Base-by-base conservation (phyloP, 805 yeast species). In the Vanderwaltozyma tropicalis region DNA sequence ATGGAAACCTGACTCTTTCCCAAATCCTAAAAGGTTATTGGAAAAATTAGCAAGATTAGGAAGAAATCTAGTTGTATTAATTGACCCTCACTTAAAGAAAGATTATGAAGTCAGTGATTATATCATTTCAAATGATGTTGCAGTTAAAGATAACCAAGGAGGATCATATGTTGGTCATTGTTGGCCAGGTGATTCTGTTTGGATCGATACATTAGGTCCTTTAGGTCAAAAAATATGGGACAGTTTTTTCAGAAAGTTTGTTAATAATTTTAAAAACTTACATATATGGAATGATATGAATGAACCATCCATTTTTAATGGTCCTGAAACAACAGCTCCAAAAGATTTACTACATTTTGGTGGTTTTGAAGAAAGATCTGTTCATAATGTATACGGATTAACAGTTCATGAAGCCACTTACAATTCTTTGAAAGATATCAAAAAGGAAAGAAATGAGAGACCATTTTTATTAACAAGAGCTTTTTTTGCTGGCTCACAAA, bases 231-330 rank as follows among this genome's bases (percentile, higher is more conserved):
- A 56, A 5, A 68, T 70, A 41, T 88, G 96, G 96, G 63, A 62
- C 34, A 42, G 59, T 2, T 68, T 74, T 34, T 76, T 72, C 50
- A 55, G 53, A 18, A 66, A 68, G 40, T 76, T 78, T 9, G 22
- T 41, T 11, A 52, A 59, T 2, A 66, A 71, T 37, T 71, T 80
- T 9, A 64, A 71, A 12, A 92, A 92, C 52, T 59, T 86, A 33
- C 80, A 80, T 51, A 64, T 92, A 15, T 92, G 99, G 99, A 92
- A 89, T 59, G 98, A 92, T 58, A 92, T 92, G 99, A 85, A 83
- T 61, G 99, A 92, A 62, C 96, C 97, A 1, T 85, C 96, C 0
- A 80, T 92, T 5, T 92, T 92, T 56, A 75, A 80, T 48, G 98
- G 97, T 2, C 95, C 97, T 1, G 98, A 92, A 58, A 86, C 96